These are phyloP conservation scores for Byssochlamys sp. DNA, from an alignment of 2,329 filamentous ascomycete genomes.

Conservation along the genomic window DNA sequence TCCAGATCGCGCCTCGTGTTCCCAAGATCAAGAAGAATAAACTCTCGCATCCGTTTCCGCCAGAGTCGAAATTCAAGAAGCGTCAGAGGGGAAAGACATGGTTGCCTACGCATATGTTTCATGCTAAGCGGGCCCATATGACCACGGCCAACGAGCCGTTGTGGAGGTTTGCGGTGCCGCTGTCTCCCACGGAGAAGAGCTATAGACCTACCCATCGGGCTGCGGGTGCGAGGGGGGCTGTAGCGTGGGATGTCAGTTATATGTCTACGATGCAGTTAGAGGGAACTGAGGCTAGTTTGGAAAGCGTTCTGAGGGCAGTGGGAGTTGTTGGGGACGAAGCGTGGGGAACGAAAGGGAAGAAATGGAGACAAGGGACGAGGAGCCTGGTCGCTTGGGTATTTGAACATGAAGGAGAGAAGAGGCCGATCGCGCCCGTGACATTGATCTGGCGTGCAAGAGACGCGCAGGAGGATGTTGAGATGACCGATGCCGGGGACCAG, in stretches of 20 bases:
- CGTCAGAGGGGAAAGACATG: conserved; percentile 83
- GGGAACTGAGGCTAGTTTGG: conserved; percentile 55
- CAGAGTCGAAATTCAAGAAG: conserved; percentile 66
- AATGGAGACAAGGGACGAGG: conserved; percentile 60
- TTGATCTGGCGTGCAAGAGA: conserved; percentile 61
- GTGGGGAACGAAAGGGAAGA: conserved; percentile 56
- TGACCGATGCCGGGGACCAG: conserved; percentile 20
- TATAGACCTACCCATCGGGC: conserved; percentile 81
- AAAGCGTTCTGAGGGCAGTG: conserved; percentile 56
- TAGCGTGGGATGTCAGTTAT: conserved; percentile 92
- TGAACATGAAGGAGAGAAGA: conserved; percentile 44
- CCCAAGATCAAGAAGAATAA: conserved; percentile 63
- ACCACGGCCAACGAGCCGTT: conserved; percentile 64
- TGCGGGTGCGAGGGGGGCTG: conserved; percentile 61
- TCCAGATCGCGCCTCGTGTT: conserved; percentile 30
- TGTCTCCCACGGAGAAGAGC: conserved; percentile 79
- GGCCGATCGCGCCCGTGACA: conserved; percentile 61
- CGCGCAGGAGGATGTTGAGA: conserved; percentile 23
- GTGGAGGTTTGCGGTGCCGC: conserved; percentile 82
- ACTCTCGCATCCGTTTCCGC: conserved; percentile 55
- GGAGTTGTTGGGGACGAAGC: conserved; percentile 50
- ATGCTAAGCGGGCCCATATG: conserved; percentile 86
- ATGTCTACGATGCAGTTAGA: conserved; percentile 75
- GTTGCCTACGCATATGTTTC: conserved; percentile 89
- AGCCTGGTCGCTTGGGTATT: conserved; percentile 49